Evolutionary conservation across 768 basidiomycete genomes (phyloP).

Genomic region (Thelephora ganbajun): DNA sequence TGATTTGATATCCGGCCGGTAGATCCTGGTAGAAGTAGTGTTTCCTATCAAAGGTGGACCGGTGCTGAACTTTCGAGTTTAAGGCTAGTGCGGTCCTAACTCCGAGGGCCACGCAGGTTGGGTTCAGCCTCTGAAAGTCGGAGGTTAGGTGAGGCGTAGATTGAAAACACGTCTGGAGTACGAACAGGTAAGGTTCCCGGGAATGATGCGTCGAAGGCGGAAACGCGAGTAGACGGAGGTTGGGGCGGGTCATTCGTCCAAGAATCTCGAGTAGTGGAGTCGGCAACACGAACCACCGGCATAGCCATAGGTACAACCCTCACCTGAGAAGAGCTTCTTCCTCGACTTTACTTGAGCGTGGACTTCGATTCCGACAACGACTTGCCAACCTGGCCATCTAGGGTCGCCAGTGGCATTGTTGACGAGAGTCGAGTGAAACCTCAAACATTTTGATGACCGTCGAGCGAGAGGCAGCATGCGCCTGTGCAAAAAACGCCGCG

Average conservation of each 20-base stretch:
- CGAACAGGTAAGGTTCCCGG: slow-evolving; percentile 85
- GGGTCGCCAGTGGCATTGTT: slow-evolving; percentile 9
- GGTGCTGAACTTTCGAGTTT: slow-evolving; percentile 41
- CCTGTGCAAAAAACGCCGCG: no score
- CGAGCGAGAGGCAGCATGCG: no score
- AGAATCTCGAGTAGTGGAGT: slow-evolving; percentile 18
- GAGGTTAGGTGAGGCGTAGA: slow-evolving; percentile 2
- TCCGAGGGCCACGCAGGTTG: slow-evolving; percentile 64
- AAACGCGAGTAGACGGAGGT: slow-evolving; percentile 59
- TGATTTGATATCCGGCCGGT: slow-evolving; percentile 93
- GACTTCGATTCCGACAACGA: slow-evolving; percentile 88
- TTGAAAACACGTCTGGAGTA: neutral
- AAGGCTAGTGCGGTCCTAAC: slow-evolving; percentile 74
- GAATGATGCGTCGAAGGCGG: slow-evolving; percentile 76
- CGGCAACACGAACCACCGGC: neutral
- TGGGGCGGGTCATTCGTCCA: slow-evolving; percentile 31
- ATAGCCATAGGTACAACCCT: slow-evolving; percentile 10
- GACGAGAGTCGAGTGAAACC: no score
- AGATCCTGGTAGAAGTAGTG: slow-evolving; percentile 97
- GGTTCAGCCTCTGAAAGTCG: slow-evolving; percentile 37
- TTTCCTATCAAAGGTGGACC: slow-evolving; percentile 87
- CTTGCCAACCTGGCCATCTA: slow-evolving; percentile 78
- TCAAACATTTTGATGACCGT: no score
- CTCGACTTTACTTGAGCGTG: slow-evolving; percentile 89
- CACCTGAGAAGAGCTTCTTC: slow-evolving; percentile 78